Base-by-base conservation (phyloP, 2,329 filamentous ascomycete species). In the Fusarium sp. region DNA sequence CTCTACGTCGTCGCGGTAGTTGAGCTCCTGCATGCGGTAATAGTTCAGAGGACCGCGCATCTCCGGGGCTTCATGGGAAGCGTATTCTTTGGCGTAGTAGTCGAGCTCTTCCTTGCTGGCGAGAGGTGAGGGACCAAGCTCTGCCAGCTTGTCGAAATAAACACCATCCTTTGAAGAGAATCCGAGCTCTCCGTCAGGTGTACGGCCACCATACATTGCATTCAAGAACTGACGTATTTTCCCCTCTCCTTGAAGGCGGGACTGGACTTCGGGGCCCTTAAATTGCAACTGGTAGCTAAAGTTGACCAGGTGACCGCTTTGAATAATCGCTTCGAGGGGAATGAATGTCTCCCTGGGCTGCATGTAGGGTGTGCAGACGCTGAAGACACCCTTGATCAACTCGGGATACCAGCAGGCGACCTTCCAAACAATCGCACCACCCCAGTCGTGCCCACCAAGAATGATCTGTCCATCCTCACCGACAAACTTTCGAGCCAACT, bases 401-500 rank as follows among this genome's bases (percentile, higher is more conserved):
- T 89, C 81, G 0, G 93, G 93, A 74, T 94, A 84, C 86, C 89
- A 93, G 67, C 92, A 86, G 16, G 91, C 89, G 59, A 92, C 81
- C 56, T 93, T 89, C 85, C 93, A 97, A 55, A 91, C 90, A 28
- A 94, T 84, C 5, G 86, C 84, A 73, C 93, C 94, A 78, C 95
- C 95, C 93, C 95, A 98, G 80, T 98, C 95, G 81, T 98, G 95
- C 10, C 94, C 95, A 48, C 94, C 93, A 16, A 98, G 86, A 58
- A 98, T 90, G 75, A 97, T 91, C 57, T 81, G 81, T 11, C 77
- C 77, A 78, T 83, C 54, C 13, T 57, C 24, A 54, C 83, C 80
- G 28, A 82, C 80, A 56, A 84, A 80, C 67, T 90, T 85, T 62
- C 81, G 82, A 9, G 91, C 89, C 24, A 98, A 85, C 65, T 89